Evolutionary conservation across 345 rosid genomes (phyloP).

Genomic region (Eucalyptus sp.): DNA sequence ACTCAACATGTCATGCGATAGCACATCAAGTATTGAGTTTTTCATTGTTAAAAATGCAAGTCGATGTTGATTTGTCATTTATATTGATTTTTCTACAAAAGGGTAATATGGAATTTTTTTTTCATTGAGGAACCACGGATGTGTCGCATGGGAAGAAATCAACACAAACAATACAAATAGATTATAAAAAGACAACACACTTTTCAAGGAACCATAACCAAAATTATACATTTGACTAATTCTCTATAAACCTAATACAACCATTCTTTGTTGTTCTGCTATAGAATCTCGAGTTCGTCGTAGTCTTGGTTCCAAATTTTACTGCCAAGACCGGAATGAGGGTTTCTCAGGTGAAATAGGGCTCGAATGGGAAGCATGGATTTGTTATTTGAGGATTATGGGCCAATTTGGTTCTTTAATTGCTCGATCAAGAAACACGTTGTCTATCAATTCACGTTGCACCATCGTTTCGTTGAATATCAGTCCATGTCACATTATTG

Average conservation of each 20-base stretch:
- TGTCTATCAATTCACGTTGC: too few relatives aligned
- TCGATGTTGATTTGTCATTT: background rate
- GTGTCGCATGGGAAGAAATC: background rate
- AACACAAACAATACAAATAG: background rate
- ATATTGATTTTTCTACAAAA: background rate
- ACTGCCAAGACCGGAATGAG: background rate
- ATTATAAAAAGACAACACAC: background rate
- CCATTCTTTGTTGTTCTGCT: too few relatives aligned
- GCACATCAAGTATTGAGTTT: background rate
- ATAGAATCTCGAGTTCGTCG: background rate
- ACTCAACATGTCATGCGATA: background rate
- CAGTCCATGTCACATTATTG: background rate
- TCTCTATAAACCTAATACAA: background rate
- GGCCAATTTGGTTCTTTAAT: background rate
- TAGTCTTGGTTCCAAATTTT: background rate
- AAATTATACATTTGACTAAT: background rate
- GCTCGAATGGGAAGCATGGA: background rate
- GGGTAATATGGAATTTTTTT: background rate
- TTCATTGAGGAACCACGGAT: background rate
- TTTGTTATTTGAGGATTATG: background rate
- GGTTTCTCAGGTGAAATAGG: background rate
- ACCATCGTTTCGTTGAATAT: background rate
- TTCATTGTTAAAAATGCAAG: accelerated
- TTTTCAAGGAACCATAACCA: too few relatives aligned
- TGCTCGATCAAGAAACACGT: too few relatives aligned